Percentiles rank a stretch among this genome's conserved stretches.
phyloP scores from a whole-genome alignment of 2,329 filamentous ascomycete genomes.

The Pseudocercospora crystallina region DNA sequence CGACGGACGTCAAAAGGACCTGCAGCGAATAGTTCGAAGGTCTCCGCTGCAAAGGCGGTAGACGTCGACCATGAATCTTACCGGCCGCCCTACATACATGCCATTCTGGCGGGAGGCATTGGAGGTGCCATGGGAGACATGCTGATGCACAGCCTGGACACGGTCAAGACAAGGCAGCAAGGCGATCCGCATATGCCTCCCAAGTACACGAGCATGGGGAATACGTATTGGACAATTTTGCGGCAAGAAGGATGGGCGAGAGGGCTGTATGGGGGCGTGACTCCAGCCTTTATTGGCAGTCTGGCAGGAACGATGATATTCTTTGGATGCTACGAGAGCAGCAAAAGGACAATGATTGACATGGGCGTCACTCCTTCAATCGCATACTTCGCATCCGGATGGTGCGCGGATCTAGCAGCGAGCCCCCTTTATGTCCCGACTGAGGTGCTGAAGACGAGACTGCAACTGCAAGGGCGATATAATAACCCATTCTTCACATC shows the following conservation, averaged over 20 bases:
- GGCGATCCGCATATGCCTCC: conserved; percentile 91
- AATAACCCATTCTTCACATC: conserved; percentile 93
- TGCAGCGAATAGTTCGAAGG: conserved; percentile 30
- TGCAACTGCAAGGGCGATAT: conserved; percentile 90
- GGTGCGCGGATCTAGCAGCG: conserved; percentile 86
- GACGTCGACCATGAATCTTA: conserved; percentile 42
- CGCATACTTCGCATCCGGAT: conserved; percentile 85
- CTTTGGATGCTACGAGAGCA: conserved; percentile 95
- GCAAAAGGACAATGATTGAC: conserved; percentile 86
- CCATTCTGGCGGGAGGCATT: conserved; percentile 91
- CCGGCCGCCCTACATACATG: conserved; percentile 51
- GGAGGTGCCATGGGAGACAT: conserved; percentile 94
- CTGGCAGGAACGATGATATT: conserved; percentile 93
- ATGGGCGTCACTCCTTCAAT: conserved; percentile 76
- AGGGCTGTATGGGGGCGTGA: conserved; percentile 90
- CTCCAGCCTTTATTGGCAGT: conserved; percentile 85
- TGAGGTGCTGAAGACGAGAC: conserved; percentile 94
- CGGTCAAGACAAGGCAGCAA: conserved; percentile 96
- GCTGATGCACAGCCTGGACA: conserved; percentile 98
- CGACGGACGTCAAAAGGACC: conserved; percentile 38
- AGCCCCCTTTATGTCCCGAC: conserved; percentile 94
- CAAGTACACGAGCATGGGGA: conserved; percentile 86
- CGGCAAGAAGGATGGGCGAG: conserved; percentile 84
- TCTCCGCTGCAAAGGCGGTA: conserved; percentile 18
- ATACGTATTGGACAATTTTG: conserved; percentile 89